phyloP scores from a whole-genome alignment of 345 rosid species.

The Dipteronia sinensis region DNA sequence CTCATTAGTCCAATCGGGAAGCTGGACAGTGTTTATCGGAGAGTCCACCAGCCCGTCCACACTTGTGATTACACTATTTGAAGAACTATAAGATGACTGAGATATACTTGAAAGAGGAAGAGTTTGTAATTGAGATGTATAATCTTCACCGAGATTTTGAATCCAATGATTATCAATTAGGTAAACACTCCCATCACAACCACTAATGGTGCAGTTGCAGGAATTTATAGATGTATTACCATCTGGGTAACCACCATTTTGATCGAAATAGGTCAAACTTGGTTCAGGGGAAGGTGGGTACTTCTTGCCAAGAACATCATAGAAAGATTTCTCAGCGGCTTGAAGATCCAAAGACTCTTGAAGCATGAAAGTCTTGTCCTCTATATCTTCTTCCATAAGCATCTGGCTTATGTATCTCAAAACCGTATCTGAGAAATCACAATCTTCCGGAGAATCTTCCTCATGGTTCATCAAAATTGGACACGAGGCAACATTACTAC shows the following conservation, averaged over 20 bases:
- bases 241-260: slow-evolving; percentile 28
- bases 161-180: slow-evolving; percentile 28
- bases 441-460: slow-evolving; percentile 64
- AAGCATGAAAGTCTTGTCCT: slow-evolving; percentile 74
- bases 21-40: slow-evolving; percentile 41
- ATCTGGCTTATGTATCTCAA: slow-evolving; percentile 83
- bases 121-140: slow-evolving; percentile 30
- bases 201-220: slow-evolving; percentile 7
- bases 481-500: slow-evolving; percentile 9
- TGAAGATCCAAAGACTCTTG: slow-evolving; percentile 86
- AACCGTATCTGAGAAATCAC: slow-evolving; percentile 80
- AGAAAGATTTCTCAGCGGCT: slow-evolving; percentile 89
- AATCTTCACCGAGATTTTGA: slow-evolving; percentile 34
- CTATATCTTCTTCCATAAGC: slow-evolving; percentile 89
- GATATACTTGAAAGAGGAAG: slow-evolving; percentile 35
- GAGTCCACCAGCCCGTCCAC: slow-evolving; percentile 58
- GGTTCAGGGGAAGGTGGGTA: slow-evolving; percentile 86
- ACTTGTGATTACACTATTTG: slow-evolving; percentile 39
- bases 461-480: slow-evolving; percentile 24
- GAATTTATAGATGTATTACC: slow-evolving; percentile 36
- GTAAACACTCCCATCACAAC: slow-evolving; percentile 21
- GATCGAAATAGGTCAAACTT: slow-evolving; percentile 19
- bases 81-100: slow-evolving; percentile 52
- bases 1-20: slow-evolving; percentile 44
- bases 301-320: slow-evolving; percentile 83